Percentiles rank a stretch among this genome's conserved stretches.
phyloP scores from a whole-genome alignment of 176 grass and related monocot genomes.

The Alopecurus myosuroides region DNA sequence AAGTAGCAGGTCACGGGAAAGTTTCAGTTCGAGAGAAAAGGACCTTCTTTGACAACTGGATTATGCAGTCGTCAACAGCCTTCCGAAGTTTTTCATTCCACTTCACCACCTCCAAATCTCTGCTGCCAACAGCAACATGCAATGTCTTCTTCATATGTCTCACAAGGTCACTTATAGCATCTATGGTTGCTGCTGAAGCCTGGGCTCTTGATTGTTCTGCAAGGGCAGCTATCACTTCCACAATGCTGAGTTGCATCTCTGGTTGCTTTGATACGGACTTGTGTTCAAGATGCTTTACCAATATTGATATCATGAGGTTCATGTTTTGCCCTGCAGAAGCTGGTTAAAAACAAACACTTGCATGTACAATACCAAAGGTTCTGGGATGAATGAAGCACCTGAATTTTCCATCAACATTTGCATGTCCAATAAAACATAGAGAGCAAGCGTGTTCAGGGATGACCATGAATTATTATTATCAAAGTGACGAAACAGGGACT shows the following conservation, averaged over 20 bases:
- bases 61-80: constrained; percentile 74
- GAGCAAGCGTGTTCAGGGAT: constrained; percentile 48
- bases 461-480: constrained; percentile 70
- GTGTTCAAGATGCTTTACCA: constrained; percentile 95
- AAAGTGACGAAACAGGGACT: constrained; percentile 78
- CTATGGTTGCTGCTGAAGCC: constrained; percentile 72
- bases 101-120: constrained; percentile 56
- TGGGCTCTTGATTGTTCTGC: constrained; percentile 67
- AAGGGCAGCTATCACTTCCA: constrained; percentile 67
- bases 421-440: constrained; percentile 73
- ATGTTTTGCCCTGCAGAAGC: constrained; percentile 75
- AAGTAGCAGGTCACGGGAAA: background rate
- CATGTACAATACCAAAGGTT: constrained; percentile 1
- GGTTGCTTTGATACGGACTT: constrained; percentile 78
- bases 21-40: background rate
- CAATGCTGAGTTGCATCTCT: constrained; percentile 76
- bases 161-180: constrained; percentile 90
- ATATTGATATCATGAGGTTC: constrained; percentile 69
- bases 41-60: constrained; percentile 89
- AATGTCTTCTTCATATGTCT: constrained; percentile 83
- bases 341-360: constrained; percentile 10
- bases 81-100: constrained; percentile 72
- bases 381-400: constrained; percentile 39
- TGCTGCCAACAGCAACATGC: constrained; percentile 60
- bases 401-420: constrained; percentile 73